Evolutionary conservation across 164 flowering plant species (phyloP).

Genomic region (Vitis labrusca): DNA sequence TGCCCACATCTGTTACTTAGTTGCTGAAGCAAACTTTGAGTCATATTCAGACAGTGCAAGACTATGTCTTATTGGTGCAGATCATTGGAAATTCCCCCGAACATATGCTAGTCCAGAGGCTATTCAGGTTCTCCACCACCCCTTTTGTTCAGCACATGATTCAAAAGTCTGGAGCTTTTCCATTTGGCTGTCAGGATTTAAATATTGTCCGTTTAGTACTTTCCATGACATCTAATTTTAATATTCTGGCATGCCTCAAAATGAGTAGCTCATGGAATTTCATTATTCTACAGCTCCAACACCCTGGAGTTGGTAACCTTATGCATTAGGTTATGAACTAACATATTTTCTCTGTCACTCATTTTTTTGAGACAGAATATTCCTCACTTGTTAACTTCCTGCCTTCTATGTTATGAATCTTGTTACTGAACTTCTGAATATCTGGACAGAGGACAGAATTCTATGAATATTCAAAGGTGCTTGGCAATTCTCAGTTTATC

Average conservation of each 20-base stretch:
- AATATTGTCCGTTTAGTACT: too few species aligned
- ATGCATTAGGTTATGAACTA: not conserved
- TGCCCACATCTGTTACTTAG: constrained; percentile 93
- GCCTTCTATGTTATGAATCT: not conserved
- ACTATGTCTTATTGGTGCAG: constrained; percentile 91
- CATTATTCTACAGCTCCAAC: not conserved
- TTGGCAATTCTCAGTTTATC: constrained; percentile 72
- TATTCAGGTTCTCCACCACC: constrained; percentile 52
- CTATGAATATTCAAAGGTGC: constrained; percentile 66
- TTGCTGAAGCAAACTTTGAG: constrained; percentile 94
- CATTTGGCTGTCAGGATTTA: too few species aligned
- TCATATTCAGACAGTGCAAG: constrained; percentile 87
- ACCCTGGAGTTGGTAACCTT: not conserved
- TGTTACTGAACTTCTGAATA: constrained; percentile 8
- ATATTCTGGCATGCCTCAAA: not conserved
- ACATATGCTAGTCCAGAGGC: constrained; percentile 81
- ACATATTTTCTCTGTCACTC: not conserved
- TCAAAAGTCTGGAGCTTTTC: not conserved
- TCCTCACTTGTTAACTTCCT: not conserved
- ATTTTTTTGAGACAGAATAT: not conserved
- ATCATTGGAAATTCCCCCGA: constrained; percentile 87
- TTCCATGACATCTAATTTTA: not conserved
- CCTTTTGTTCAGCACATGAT: not conserved
- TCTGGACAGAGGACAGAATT: constrained; percentile 70
- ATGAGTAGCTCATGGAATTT: not conserved